Base-by-base conservation (phyloP, 306 rosid species). In the Glycyrrhiza uralensis region DNA sequence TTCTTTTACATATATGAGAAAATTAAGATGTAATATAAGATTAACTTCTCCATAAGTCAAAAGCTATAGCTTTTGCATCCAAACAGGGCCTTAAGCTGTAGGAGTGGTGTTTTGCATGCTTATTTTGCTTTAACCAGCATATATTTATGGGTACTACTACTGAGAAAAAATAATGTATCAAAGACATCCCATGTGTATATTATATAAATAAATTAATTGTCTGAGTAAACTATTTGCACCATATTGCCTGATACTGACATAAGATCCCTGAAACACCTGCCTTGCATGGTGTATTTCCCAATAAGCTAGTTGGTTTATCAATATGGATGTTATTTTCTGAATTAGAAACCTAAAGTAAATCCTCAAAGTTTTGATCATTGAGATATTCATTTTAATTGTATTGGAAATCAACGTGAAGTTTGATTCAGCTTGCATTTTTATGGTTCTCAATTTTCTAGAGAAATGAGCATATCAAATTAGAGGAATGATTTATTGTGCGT, bases 61-160 rank as follows among this genome's bases (percentile, higher is more conserved):
- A n/a, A n/a, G n/a, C n/a, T n/a, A n/a, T n/a, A n/a, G n/a, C n/a
- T n/a, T n/a, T n/a, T n/a, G n/a, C n/a, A n/a, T n/a, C n/a, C n/a
- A n/a, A n/a, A n/a, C n/a, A n/a, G n/a, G n/a, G n/a, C n/a, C n/a
- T n/a, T n/a, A 61, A 23, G 17, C 18, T 42, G 7, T 65, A 36
- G 38, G 60, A 71, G 12, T 71, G 44, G 30, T 63, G 82, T 44
- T 70, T 76, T 63, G 72, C 42, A 69, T 50, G 32, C 52, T 33
- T 69, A 46, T 6, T 45, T 56, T 80, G 12, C 77, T 61, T 39
- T 41, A 4, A 52, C 72, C 28, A 52, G 41, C 66, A 19, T 35
- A 17, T 42, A 26, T 39, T 11, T 42, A 62, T 54, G 66, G 62
- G 47, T 36, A 11, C 36, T n/a, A 19, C 10, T 47, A 47, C 9